Conservation (phyloP, 2,329 filamentous ascomycete genomes). For the Gremmenia infestans region DNA sequence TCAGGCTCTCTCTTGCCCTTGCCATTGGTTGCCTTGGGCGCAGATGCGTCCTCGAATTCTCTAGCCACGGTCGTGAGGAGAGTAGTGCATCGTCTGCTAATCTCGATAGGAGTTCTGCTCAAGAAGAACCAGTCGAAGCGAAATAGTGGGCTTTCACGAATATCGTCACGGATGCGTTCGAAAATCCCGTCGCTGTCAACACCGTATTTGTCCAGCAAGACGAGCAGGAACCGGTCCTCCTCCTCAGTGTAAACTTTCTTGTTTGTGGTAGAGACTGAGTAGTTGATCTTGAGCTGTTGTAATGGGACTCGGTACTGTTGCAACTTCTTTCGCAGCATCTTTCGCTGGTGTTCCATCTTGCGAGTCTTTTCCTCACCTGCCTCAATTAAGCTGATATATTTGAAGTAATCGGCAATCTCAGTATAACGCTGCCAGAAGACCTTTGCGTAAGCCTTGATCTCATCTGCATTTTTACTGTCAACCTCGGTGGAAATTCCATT, state of each 20-base stretch:
- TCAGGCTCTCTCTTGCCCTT: conserved; percentile 70
- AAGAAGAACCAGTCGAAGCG: conserved; percentile 99
- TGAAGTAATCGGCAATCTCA: conserved; percentile 83
- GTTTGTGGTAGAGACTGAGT: conserved; percentile 97
- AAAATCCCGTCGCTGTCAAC: conserved; percentile 88
- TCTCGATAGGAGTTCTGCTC: conserved; percentile 86
- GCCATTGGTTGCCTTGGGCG: conserved; percentile 50
- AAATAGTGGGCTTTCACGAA: conserved; percentile 90
- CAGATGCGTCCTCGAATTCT: conserved; percentile 73
- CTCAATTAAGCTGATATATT: conserved; percentile 85
- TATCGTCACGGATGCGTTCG: conserved; percentile 94
- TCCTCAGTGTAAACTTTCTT: conserved; percentile 99
- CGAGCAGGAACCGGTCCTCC: conserved; percentile 90
- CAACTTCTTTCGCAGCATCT: conserved; percentile 93
- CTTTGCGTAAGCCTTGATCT: conserved; percentile 88
- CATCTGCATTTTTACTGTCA: conserved; percentile 79
- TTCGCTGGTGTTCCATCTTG: conserved; percentile 86
- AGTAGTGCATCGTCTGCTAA: conserved; percentile 88
- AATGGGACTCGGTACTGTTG: conserved; percentile 93
- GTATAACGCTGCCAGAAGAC: conserved; percentile 95
- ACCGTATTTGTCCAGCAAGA: conserved; percentile 87
- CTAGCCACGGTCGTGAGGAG: conserved; percentile 90
- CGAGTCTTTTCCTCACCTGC: conserved; percentile 86
- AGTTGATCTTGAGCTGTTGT: conserved; percentile 98
- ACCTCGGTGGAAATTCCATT: conserved; percentile 82